phyloP scores from a whole-genome alignment of 129 eudicot genomes.

The Saposhnikovia divaricata region DNA sequence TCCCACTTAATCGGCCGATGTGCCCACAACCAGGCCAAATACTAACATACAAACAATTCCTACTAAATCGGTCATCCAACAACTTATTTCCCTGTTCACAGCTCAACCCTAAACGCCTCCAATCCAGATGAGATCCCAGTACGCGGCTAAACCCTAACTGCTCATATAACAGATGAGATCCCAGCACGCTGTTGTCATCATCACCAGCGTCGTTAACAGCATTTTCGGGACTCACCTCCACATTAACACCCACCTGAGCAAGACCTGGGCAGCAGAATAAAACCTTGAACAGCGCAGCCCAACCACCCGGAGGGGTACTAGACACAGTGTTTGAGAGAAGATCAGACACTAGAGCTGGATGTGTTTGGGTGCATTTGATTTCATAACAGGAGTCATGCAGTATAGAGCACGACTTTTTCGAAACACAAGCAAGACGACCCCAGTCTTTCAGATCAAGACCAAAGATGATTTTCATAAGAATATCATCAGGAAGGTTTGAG shows the following conservation, averaged over 20 bases:
- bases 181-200: background rate
- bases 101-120: constrained; percentile 59
- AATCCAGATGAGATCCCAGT: constrained; percentile 55
- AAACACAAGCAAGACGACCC: constrained; percentile 29
- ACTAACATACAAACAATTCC: constrained; percentile 72
- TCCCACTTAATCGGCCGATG: background rate
- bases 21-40: constrained; percentile 97
- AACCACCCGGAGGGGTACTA: too few species aligned
- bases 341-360: constrained; percentile 58
- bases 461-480: constrained; percentile 54
- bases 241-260: constrained; percentile 58
- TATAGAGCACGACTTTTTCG: too few species aligned
- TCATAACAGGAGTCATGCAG: constrained; percentile 33
- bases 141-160: too few species aligned
- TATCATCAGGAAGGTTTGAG: constrained; percentile 15
- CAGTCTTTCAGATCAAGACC: constrained; percentile 71
- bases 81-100: constrained; percentile 79
- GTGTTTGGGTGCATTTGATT: constrained; percentile 40
- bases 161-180: too few species aligned
- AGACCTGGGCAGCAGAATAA: constrained; percentile 50
- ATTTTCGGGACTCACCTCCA: constrained; percentile 24
- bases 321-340: constrained; percentile 34
- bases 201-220: too few species aligned
- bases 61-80: constrained; percentile 73
- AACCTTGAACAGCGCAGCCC: too few species aligned